Conservation (phyloP, 2,329 filamentous ascomycete genomes). For the Colletotrichum sp. region DNA sequence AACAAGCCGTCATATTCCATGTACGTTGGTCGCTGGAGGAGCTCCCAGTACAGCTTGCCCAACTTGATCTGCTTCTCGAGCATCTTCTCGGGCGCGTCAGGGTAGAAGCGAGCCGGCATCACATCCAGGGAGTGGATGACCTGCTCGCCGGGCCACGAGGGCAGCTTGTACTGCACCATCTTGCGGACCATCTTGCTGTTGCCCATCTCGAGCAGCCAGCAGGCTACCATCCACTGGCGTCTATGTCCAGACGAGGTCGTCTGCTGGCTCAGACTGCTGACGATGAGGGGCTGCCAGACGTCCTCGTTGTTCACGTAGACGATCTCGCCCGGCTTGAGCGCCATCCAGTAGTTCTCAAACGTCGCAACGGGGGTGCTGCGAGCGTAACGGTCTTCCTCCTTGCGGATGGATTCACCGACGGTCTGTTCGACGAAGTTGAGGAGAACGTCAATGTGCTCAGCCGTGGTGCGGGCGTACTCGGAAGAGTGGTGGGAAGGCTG, state of each 20-base stretch:
- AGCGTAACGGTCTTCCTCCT: constrained; percentile 45
- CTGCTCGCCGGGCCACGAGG: constrained; percentile 48
- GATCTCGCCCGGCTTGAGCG: constrained; percentile 50
- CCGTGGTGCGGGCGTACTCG: constrained; percentile 45
- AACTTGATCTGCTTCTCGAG: constrained; percentile 42
- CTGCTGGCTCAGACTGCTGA: constrained; percentile 35
- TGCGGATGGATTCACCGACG: constrained; percentile 38
- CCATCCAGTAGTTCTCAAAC: constrained; percentile 50
- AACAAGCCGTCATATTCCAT: constrained; percentile 51
- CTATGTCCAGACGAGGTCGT: background rate
- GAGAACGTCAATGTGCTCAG: constrained; percentile 50
- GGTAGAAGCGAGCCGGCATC: constrained; percentile 48
- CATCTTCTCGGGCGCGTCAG: constrained; percentile 37
- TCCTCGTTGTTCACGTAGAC: constrained; percentile 45
- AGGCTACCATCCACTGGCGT: constrained; percentile 29
- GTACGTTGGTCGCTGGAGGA: constrained; percentile 48
- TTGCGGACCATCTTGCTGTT: constrained; percentile 38
- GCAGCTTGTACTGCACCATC: constrained; percentile 40
- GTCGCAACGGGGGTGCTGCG: constrained; percentile 44
- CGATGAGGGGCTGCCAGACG: constrained; percentile 45
- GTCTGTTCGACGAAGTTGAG: constrained; percentile 46
- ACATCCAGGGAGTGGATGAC: constrained; percentile 43
- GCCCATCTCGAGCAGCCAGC: constrained; percentile 46
- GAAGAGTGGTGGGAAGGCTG: constrained; percentile 45
- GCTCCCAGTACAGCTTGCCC: constrained; percentile 52